Evolutionary conservation across 345 rosid species (phyloP).

Genomic region (Gossypium herbaceum): DNA sequence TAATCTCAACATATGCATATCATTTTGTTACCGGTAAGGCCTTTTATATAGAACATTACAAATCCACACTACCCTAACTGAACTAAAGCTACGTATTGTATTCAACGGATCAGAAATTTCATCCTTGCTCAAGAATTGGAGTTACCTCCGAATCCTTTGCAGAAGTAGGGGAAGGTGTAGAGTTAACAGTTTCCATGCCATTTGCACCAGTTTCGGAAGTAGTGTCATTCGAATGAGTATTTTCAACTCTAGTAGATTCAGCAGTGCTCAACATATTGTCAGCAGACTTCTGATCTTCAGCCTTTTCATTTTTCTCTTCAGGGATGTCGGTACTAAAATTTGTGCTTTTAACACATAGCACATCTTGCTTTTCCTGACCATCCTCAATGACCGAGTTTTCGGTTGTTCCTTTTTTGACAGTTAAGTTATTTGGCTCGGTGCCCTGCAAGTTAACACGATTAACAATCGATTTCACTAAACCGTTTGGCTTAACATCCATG

Average conservation of each 20-base stretch:
- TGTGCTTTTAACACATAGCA: constrained; percentile 39
- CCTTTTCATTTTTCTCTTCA: constrained; percentile 30
- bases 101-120: constrained; percentile 2
- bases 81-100: neutral
- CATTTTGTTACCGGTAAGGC: no score
- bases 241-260: constrained; percentile 25
- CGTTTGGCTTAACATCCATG: constrained; percentile 58
- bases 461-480: constrained; percentile 37
- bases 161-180: constrained; percentile 35
- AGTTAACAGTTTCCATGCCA: constrained; percentile 30
- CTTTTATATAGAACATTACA: neutral
- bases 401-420: constrained; percentile 48
- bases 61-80: neutral
- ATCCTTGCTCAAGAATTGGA: neutral
- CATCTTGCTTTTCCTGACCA: constrained; percentile 36
- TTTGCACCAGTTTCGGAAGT: constrained; percentile 33
- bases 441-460: constrained; percentile 39
- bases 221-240: constrained; percentile 23
- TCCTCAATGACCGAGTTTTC: constrained; percentile 34
- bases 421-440: constrained; percentile 42
- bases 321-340: constrained; percentile 25
- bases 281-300: constrained; percentile 32
- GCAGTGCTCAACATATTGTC: constrained; percentile 30
- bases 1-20: neutral
- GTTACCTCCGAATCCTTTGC: constrained; percentile 60